Base-by-base conservation (phyloP, 2,329 filamentous ascomycete species). In the Helminthosporium solani region DNA sequence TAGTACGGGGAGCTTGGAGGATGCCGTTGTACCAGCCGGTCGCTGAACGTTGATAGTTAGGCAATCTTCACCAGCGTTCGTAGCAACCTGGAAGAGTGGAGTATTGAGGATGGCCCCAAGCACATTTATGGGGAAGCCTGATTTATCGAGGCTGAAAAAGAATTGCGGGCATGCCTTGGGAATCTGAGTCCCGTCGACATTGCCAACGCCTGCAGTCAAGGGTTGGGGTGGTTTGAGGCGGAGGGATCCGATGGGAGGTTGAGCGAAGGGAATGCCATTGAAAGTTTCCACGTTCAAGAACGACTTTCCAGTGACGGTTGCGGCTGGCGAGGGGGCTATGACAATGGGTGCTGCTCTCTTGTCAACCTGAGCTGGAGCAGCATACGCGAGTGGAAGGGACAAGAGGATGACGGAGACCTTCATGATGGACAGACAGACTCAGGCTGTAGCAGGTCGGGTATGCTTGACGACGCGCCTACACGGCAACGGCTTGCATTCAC, bases 181-280 rank as follows among this genome's bases (percentile, higher is more conserved):
- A 15, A 67, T 47, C 0, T 77, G 78, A 0, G 80, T 83, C 0
- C 83, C 85, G 31, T 82, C 76, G 30, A 86, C 74, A 0, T 75
- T 83, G 1, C 85, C 86, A 0, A 88, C 67, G 0, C 75, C 58
- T 3, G 73, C 69, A 6, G 76, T 81, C 14, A 88, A 70, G 7
- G 78, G 74, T 60, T 83, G 77, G 1, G 88, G 88, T 6, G 86
- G 84, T 61, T 80, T 84, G 27, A 94, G 78, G 14, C 88, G 83
- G 19, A 89, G 73, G 2, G 75, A 65, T 0, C 85, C 86, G 0
- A 80, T 76, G 0, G 88, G 88, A 1, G 86, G 78, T 50, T 88
- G 75, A 2, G 87, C 87, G 60, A 84, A 94, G 2, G 87, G 88
- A 45, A 94, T 88, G 18, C 84, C 87, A 44, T 79, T 82, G 72